Percentiles rank a stretch among this genome's conserved stretches.
Conservation (phyloP, 768 basidiomycete genomes). For the Serendipita indica region DNA sequence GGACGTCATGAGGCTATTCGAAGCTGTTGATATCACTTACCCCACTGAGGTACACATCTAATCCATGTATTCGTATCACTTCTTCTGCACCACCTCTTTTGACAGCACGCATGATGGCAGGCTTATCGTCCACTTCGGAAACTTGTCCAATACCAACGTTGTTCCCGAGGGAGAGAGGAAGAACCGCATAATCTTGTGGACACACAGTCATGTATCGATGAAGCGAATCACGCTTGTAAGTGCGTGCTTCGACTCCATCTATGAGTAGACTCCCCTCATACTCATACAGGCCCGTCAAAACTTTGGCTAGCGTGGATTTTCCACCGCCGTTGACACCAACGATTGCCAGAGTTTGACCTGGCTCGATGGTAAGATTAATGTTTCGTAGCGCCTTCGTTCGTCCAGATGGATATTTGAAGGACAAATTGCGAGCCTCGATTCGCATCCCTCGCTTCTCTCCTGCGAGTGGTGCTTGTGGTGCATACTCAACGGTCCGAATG, state of each 20-base stretch:
- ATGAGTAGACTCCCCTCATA: constrained; percentile 48
- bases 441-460: constrained; percentile 18
- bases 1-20: background rate
- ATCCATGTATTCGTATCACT: background rate
- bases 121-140: constrained; percentile 32
- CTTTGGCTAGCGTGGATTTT: background rate
- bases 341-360: constrained; percentile 22
- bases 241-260: constrained; percentile 54
- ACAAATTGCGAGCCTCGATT: constrained; percentile 18
- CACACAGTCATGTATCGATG: constrained; percentile 69
- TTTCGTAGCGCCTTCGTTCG: constrained; percentile 17
- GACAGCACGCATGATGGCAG: background rate
- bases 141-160: constrained; percentile 79
- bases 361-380: constrained; percentile 21
- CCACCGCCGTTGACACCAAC: constrained; percentile 16
- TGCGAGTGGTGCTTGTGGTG: background rate
- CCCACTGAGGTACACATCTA: background rate
- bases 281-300: background rate
- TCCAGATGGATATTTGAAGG: constrained; percentile 21
- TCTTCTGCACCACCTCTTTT: background rate
- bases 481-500: background rate
- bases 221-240: constrained; percentile 49
- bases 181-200: constrained; percentile 75
- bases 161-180: constrained; percentile 52
- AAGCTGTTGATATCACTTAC: background rate